Conservation (phyloP, 208 protist genomes). For the Trypanosomatidae sp. region DNA sequence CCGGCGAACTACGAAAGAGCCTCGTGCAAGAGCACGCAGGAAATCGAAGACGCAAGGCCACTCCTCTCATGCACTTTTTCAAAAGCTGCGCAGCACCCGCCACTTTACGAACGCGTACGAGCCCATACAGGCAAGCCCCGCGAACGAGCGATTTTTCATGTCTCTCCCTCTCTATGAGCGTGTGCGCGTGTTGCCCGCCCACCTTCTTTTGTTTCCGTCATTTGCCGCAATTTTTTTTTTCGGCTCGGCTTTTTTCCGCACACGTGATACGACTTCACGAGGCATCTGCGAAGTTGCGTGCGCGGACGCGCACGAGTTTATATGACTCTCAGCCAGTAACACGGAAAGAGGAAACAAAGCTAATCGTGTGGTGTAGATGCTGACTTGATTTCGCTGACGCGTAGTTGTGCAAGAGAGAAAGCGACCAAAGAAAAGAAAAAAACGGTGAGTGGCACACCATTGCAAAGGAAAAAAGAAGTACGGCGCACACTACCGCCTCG, state of each 20-base stretch:
- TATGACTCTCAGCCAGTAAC: neutral
- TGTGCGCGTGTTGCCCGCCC: neutral
- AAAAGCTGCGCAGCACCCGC: neutral
- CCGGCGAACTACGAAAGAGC: neutral
- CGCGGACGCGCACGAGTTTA: neutral
- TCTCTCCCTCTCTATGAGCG: neutral
- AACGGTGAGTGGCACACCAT: neutral
- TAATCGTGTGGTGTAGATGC: neutral
- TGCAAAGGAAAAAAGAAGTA: neutral
- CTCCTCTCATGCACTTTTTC: neutral
- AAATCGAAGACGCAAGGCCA: neutral
- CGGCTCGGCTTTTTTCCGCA: neutral
- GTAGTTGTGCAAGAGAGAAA: neutral
- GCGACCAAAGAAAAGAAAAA: neutral
- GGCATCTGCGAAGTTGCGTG: neutral
- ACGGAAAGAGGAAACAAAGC: neutral
- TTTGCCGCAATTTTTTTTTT: neutral
- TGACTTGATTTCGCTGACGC: neutral
- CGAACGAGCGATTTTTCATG: neutral
- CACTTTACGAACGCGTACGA: neutral
- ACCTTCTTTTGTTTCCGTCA: neutral
- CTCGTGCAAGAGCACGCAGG: neutral
- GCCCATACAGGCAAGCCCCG: neutral
- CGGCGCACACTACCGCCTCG: neutral
- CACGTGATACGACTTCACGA: neutral